Conservation (phyloP, 1,139 yeast species). For the Debaryomycetaceae sp. region DNA sequence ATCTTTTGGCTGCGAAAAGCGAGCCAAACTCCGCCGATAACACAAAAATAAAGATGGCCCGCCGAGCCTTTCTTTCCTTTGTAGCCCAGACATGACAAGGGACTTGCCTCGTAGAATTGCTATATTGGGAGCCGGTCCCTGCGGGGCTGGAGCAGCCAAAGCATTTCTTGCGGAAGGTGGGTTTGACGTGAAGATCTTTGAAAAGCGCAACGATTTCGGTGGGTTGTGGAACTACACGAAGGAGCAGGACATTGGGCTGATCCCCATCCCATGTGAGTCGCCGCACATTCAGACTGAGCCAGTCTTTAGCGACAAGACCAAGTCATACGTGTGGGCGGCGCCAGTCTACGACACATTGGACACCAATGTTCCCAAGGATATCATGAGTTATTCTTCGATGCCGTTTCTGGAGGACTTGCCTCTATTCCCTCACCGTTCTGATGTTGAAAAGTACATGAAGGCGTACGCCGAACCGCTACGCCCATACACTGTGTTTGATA, state of each 20-base stretch:
- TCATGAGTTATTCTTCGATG: slow-evolving; percentile 52
- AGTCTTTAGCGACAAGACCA: slow-evolving; percentile 13
- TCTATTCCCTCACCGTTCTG: slow-evolving; percentile 46
- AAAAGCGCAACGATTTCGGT: slow-evolving; percentile 44
- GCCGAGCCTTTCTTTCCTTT: too few species aligned
- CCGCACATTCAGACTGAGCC: slow-evolving; percentile 16
- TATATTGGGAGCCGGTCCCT: slow-evolving; percentile 66
- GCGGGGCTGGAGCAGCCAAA: slow-evolving; percentile 18
- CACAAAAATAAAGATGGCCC: too few species aligned
- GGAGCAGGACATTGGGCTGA: slow-evolving; percentile 13
- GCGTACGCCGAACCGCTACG: slow-evolving; percentile 40
- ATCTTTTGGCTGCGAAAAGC: too few species aligned
- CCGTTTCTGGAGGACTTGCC: slow-evolving; percentile 41
- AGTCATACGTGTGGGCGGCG: slow-evolving; percentile 30
- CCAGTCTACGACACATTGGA: slow-evolving; percentile 51
- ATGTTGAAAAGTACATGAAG: slow-evolving; percentile 45
- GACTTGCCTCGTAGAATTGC: slow-evolving; percentile 28
- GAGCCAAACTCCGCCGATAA: too few species aligned
- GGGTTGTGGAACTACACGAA: slow-evolving; percentile 51
- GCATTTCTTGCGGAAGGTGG: slow-evolving; percentile 10
- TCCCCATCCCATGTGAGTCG: slow-evolving; percentile 17
- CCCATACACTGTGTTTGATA: slow-evolving; percentile 27
- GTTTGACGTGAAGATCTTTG: slow-evolving; percentile 27
- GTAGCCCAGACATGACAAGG: slow-evolving; percentile 9
- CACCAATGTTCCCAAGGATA: slow-evolving; percentile 55